Evolutionary conservation across 1,284 basidiomycete genomes (phyloP), one percentile per base, ranked within the genome.

Genomic region (Ganoderma sp.): DNA sequence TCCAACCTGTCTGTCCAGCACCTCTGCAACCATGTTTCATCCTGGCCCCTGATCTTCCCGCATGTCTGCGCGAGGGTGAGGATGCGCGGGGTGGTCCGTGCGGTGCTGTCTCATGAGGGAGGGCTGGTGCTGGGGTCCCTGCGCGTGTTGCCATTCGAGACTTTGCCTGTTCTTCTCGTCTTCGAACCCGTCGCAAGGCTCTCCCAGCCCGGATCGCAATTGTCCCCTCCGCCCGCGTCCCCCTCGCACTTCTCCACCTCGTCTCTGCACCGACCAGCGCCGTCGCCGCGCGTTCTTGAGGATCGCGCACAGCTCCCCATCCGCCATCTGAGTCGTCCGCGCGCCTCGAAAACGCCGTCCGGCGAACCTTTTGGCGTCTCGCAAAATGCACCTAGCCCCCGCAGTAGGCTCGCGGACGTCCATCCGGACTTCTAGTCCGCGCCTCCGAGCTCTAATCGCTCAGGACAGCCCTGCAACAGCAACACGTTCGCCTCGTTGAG

Each of bases 111-210:
- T 73, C 73, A 69, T 68, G 67, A 67, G 68, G 54, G 62, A 67
- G 37, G 69, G 61, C 67, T 42, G 56, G 39, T 54, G 34, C 62
- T 65, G 67, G 68, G 68, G 72, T 73, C 72, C 62, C 67, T 56
- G 64, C 71, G 71, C 71, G 71, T 73, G 71, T 71, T 73, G 71
- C 71, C 69, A 73, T 73, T 73, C 71, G 45, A 73, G 71, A 71
- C 71, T 70, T 66, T 68, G 67, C 66, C 67, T 72, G 60, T 61
- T 67, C 65, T 59, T 67, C 64, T 52, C 66, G 28, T 62, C 25
- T 25, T 54, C 60, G 52, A 60, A 60, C 58, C 34, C 58, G 58
- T 60, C 58, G 58, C 58, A 60, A 41, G 48, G 58, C 58, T 60
- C 58, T 60, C 41, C 39, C 58, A 60, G 39, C 41, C 32, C 48